phyloP scores from a whole-genome alignment of 257 asterid species.

The Lantana camara region DNA sequence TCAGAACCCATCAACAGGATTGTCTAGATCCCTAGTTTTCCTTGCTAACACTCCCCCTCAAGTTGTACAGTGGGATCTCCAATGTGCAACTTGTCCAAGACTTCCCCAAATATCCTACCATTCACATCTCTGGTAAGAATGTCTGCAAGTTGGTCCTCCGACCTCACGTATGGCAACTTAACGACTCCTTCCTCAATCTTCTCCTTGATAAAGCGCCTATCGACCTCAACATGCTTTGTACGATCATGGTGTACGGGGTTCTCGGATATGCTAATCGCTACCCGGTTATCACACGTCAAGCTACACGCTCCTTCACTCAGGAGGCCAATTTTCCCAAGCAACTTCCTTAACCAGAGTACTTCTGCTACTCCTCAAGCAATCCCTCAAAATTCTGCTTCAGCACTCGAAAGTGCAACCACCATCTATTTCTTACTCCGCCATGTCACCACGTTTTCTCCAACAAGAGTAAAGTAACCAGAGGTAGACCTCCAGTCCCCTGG shows the following conservation, averaged over 20 bases:
- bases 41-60: neutral
- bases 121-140: neutral
- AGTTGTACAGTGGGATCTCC: neutral
- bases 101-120: neutral
- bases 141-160: neutral
- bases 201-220: neutral
- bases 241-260: neutral
- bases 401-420: neutral
- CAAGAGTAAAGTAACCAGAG: constrained; percentile 4
- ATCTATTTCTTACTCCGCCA: constrained; percentile 12
- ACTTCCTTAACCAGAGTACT: neutral
- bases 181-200: neutral
- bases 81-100: neutral
- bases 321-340: neutral
- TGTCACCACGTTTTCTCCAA: neutral
- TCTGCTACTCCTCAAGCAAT: neutral
- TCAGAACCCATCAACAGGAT: no score
- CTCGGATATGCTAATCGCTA: neutral
- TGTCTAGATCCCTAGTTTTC: neutral
- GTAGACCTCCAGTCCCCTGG: neutral
- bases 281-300: neutral
- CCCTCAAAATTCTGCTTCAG: neutral
- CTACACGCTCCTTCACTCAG: neutral
- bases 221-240: neutral
- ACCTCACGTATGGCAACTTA: neutral